A percentile compares a stretch with the other conserved stretches of the same genome.
Evolutionary conservation across 1,284 basidiomycete species (phyloP).

Genomic region (Meripilus lineatus): DNA sequence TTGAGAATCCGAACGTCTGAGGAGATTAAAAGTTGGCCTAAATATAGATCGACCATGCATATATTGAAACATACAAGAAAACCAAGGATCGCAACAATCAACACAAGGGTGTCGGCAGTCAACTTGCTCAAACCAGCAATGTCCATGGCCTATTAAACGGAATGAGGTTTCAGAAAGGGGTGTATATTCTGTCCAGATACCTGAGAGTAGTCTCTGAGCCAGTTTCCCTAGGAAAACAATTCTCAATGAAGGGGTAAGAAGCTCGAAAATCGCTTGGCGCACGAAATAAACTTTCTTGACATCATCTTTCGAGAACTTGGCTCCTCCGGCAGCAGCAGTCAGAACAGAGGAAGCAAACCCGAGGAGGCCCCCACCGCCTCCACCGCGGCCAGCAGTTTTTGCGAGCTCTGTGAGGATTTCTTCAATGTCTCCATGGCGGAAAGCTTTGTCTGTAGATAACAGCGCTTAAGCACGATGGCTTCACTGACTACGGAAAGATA

Average conservation of each 20-base stretch:
- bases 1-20: constrained; percentile 67
- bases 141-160: constrained; percentile 60
- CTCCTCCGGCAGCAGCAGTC: constrained; percentile 39
- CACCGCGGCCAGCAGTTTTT: constrained; percentile 48
- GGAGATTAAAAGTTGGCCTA: background rate
- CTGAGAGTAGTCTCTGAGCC: constrained; percentile 61
- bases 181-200: no score
- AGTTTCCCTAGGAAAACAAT: constrained; percentile 51
- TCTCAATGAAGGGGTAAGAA: background rate
- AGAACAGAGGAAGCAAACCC: constrained; percentile 46
- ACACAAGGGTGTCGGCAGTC: constrained; percentile 64
- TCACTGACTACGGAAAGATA: constrained; percentile 8
- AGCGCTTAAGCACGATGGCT: constrained; percentile 8
- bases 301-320: constrained; percentile 57
- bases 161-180: background rate
- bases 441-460: constrained; percentile 52
- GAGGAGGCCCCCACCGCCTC: constrained; percentile 42
- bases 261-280: constrained; percentile 18
- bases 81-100: constrained; percentile 68
- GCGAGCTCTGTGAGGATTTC: constrained; percentile 51
- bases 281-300: constrained; percentile 66
- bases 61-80: constrained; percentile 49
- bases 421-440: constrained; percentile 74
- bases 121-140: constrained; percentile 64
- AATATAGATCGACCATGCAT: background rate